phyloP scores from a whole-genome alignment of 148 eudicot species.

The Amaranthus palmeri region DNA sequence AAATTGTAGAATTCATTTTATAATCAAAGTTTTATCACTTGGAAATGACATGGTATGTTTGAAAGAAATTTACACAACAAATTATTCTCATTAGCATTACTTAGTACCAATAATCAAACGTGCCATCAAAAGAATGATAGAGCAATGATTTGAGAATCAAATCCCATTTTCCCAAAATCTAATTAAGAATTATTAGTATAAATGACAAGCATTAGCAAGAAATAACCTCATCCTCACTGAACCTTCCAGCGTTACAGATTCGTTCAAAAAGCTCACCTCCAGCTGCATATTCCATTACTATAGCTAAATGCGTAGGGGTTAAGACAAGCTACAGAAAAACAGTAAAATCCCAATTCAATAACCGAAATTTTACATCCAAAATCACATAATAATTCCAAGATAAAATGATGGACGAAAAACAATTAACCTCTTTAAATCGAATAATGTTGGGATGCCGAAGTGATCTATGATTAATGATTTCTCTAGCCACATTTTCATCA shows the following conservation, averaged over 20 bases:
- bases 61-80: too few relatives aligned
- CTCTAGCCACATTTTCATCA: slow-evolving; percentile 83
- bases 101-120: too few relatives aligned
- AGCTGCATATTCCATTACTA: slow-evolving; percentile 84
- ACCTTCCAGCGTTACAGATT: slow-evolving; percentile 72
- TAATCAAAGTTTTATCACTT: too few relatives aligned
- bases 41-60: too few relatives aligned
- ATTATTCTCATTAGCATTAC: too few relatives aligned
- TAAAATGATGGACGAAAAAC: not conserved
- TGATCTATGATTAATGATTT: slow-evolving; percentile 78
- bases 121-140: too few relatives aligned
- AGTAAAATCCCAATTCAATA: not conserved
- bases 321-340: slow-evolving; percentile 43
- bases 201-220: not conserved
- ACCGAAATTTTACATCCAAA: not conserved
- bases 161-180: not conserved
- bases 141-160: not conserved
- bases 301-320: slow-evolving; percentile 82
- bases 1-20: too few relatives aligned
- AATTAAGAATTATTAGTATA: not conserved
- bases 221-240: slow-evolving; percentile 68
- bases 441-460: slow-evolving; percentile 80
- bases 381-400: not conserved
- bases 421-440: slow-evolving; percentile 67
- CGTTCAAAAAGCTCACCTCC: slow-evolving; percentile 79